Evolutionary conservation across 495 filamentous ascomycete species (phyloP).

Genomic region (Neurospora tetraspora): DNA sequence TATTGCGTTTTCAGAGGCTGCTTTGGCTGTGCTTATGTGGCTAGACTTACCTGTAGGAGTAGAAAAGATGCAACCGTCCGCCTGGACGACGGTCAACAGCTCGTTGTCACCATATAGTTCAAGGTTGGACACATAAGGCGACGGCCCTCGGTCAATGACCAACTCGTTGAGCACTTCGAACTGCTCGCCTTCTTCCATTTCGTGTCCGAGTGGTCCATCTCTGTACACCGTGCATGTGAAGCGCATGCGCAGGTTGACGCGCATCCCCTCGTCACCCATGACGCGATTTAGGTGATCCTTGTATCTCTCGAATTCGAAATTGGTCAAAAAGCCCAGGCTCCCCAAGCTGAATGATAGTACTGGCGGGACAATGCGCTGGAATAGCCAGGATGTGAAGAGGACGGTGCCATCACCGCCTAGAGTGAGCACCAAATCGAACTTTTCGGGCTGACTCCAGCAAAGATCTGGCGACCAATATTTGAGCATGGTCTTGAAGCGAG

Average conservation of each 20-base stretch:
- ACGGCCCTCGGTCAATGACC: conserved; percentile 93
- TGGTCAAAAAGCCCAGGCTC: conserved; percentile 85
- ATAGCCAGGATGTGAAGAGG: conserved; percentile 85
- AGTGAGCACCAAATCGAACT: conserved; percentile 86
- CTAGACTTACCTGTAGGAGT: conserved; percentile 67
- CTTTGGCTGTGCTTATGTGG: neutral
- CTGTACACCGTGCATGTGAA: conserved; percentile 94
- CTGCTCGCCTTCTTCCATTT: conserved; percentile 68
- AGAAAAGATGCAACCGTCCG: conserved; percentile 93
- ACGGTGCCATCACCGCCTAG: conserved; percentile 91
- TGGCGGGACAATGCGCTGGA: conserved; percentile 85
- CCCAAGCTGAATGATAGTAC: conserved; percentile 83
- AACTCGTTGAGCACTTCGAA: conserved; percentile 96
- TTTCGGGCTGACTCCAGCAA: conserved; percentile 80
- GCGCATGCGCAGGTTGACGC: conserved; percentile 90
- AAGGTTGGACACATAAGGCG: conserved; percentile 90
- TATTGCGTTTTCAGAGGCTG: neutral
- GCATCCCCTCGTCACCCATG: conserved; percentile 89
- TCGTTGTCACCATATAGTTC: conserved; percentile 92
- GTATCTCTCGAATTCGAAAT: conserved; percentile 78
- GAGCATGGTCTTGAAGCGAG: conserved; percentile 66
- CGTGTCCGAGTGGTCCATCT: conserved; percentile 31
- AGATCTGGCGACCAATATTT: conserved; percentile 91
- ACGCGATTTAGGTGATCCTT: conserved; percentile 69
- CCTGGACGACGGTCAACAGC: conserved; percentile 87